A percentile compares a stretch with the other conserved stretches of the same genome.
Conservation (phyloP, 2,329 filamentous ascomycete species). For the Pseudofabraea citricarpa region DNA sequence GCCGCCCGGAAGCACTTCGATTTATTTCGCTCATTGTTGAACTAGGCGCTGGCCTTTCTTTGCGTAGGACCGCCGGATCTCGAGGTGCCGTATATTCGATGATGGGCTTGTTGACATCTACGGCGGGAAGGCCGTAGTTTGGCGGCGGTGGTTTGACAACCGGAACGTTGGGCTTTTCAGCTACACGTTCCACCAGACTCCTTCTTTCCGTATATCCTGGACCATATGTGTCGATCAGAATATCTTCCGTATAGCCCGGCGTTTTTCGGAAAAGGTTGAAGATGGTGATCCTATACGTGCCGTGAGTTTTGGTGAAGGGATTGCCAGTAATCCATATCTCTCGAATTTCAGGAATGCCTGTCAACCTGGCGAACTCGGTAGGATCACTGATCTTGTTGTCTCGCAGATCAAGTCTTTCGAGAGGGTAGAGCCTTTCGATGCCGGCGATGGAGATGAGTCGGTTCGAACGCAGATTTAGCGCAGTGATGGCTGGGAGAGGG, state of each 20-base stretch:
- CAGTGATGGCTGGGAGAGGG: slow-evolving; percentile 87
- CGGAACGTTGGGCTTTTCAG: slow-evolving; percentile 70
- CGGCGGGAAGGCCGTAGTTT: slow-evolving; percentile 51
- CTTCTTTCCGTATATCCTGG: slow-evolving; percentile 84
- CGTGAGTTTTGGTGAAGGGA: slow-evolving; percentile 82
- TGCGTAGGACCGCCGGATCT: slow-evolving; percentile 50
- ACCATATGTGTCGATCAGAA: slow-evolving; percentile 78
- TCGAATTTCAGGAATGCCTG: slow-evolving; percentile 82
- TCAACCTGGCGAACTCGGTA: slow-evolving; percentile 82
- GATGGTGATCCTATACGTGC: slow-evolving; percentile 80
- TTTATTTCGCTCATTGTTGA: slow-evolving; percentile 54
- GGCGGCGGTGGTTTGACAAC: slow-evolving; percentile 67
- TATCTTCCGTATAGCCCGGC: slow-evolving; percentile 85
- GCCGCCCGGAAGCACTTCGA: slow-evolving; percentile 51
- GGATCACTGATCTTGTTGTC: slow-evolving; percentile 92
- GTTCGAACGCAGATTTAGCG: slow-evolving; percentile 86
- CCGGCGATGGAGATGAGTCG: slow-evolving; percentile 82
- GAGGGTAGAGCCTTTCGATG: slow-evolving; percentile 79
- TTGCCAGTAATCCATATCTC: slow-evolving; percentile 94
- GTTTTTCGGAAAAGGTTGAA: slow-evolving; percentile 94
- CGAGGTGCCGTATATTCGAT: slow-evolving; percentile 47
- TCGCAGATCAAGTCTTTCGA: slow-evolving; percentile 85
- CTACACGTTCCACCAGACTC: slow-evolving; percentile 74
- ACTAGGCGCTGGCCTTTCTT: slow-evolving; percentile 48
- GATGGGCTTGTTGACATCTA: slow-evolving; percentile 64